These are phyloP conservation scores for Meyerozyma carpophila DNA, from an alignment of 1,139 yeast species.

Conservation along the genomic window DNA sequence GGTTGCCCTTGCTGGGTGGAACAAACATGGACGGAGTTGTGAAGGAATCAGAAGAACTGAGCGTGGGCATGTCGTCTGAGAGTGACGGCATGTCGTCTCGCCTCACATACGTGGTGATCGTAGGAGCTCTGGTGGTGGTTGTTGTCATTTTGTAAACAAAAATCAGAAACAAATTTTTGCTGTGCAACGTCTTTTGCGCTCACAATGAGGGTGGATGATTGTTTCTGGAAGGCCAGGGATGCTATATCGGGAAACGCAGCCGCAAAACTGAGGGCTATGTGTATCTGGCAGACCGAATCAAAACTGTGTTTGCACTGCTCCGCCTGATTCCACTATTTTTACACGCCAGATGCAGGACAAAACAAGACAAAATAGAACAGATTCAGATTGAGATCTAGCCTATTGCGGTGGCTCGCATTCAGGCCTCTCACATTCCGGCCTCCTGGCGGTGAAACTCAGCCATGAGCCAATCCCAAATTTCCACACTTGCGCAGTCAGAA, in stretches of 20 bases:
- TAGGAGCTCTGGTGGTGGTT: conserved; percentile 3
- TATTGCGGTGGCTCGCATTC: too few species aligned
- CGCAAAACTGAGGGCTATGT: background rate
- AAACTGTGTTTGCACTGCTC: background rate
- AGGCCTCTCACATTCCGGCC: background rate
- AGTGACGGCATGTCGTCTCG: conserved; percentile 2
- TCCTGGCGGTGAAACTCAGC: conserved; percentile 1
- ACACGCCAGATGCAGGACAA: background rate
- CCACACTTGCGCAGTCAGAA: conserved; percentile 30
- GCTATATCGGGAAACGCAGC: too few species aligned
- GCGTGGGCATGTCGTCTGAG: conserved; percentile 4
- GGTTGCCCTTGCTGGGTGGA: conserved; percentile 56
- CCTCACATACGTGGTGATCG: conserved; percentile 5
- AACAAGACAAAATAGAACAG: background rate
- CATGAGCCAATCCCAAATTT: conserved; percentile 26
- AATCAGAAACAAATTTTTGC: background rate
- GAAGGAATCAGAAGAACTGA: conserved; percentile 13
- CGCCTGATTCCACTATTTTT: background rate
- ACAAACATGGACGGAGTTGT: conserved; percentile 59
- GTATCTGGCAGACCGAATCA: background rate
- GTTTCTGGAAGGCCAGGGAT: too few species aligned
- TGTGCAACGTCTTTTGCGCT: too few species aligned
- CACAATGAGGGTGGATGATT: too few species aligned
- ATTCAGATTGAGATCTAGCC: too few species aligned
- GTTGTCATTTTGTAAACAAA: conserved; percentile 2